Base-by-base conservation (phyloP, 129 eudicot genomes). In the Flaveria brownii region DNA sequence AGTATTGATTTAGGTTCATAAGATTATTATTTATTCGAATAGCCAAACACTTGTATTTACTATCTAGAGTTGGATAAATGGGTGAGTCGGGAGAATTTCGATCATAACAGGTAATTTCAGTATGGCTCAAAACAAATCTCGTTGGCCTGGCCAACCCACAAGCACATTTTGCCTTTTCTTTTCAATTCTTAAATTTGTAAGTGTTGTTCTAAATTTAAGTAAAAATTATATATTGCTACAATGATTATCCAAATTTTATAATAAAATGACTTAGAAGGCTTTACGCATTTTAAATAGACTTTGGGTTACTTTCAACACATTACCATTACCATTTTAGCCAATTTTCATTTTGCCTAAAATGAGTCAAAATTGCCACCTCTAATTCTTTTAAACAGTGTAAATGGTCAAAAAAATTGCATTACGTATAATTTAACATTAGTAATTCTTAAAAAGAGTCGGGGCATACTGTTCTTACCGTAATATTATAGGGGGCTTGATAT, bases 401-500 rank as follows among this genome's bases (percentile, higher is more conserved):
- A 72, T 6, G 49, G 59, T 76, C 14, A 71, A 78, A 78, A 36
- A 4, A 36, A 0, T 36, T 36, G 41, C 41, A 36, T 36, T 36
- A 36, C 41, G 8, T 36, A 36, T 36, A 36, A 5, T 36, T 36
- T 36, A 36, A 5, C 41, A 5, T 7, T 4, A 36, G 41, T 26
- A 18, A 54, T 15, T 15, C 45, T 47, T 39, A 12, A 10, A 30
- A 52, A 8, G 6, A 59, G 61, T 28, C 45, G 12, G 55, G 60
- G 67, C 63, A 45, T 26, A 64, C 22, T 72, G 60, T 30, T 62
- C 85, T 70, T 82, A 95, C 99, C 78, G 99, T 91, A 84, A 95
- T 95, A 83, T 91, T 95, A 68, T 95, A 95, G 26, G 99, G 99
- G 36, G 89, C 96, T 82, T 95, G 99, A 59, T 88, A 87, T 55